Conservation (phyloP, 352 stramenopile species). For the Pythium volutum region DNA sequence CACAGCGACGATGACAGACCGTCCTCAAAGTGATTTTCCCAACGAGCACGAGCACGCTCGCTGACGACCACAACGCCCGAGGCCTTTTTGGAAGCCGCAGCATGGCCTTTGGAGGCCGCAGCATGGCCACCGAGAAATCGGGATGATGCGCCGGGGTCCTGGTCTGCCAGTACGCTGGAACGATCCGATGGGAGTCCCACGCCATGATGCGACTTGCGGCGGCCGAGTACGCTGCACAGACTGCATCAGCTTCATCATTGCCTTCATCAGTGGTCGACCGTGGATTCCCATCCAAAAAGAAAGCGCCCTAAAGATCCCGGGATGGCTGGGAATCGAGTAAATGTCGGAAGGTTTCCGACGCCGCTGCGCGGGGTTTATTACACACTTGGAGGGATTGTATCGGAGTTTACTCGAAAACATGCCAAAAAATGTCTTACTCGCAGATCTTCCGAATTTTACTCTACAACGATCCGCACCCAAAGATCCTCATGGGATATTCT, state of each 20-base stretch:
- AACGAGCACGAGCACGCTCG: constrained; percentile 7
- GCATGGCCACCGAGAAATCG: not conserved
- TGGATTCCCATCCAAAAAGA: too few species aligned
- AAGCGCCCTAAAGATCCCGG: too few species aligned
- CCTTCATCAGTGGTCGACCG: constrained; percentile 3
- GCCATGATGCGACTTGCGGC: not conserved
- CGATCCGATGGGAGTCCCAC: constrained; percentile 14
- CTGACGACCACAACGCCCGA: not conserved
- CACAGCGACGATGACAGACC: constrained; percentile 17
- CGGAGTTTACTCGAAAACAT: too few species aligned
- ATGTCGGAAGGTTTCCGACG: too few species aligned
- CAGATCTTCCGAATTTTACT: too few species aligned
- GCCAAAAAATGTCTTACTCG: too few species aligned
- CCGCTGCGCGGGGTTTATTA: too few species aligned
- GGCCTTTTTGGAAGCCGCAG: not conserved
- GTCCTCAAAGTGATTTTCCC: constrained; percentile 21
- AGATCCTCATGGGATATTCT: not conserved
- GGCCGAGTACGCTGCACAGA: constrained; percentile 8
- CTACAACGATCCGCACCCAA: too few species aligned
- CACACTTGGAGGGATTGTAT: too few species aligned
- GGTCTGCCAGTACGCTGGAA: not conserved
- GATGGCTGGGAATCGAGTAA: too few species aligned
- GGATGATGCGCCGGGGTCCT: not conserved
- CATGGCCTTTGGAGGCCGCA: too few species aligned
- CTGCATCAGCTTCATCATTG: constrained; percentile 23